Evolutionary conservation across 2,329 filamentous ascomycete species (phyloP), one percentile per base, ranked within the genome.

Genomic region (Ceratocystis ficicola): DNA sequence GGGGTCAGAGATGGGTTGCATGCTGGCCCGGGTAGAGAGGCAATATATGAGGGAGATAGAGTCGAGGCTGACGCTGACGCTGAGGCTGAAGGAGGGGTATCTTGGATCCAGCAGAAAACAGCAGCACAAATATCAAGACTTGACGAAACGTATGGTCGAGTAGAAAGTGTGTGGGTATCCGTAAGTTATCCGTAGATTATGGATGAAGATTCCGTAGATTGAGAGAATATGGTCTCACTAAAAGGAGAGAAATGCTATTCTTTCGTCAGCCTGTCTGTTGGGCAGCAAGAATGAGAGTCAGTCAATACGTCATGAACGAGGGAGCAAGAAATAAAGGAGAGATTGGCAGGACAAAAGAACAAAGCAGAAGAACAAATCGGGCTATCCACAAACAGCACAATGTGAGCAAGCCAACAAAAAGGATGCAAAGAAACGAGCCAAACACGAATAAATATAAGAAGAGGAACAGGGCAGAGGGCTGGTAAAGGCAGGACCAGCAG

Each of bases 1-100:
- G 90, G 80, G 68, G 88, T 85, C 90, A 70, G 85, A 79, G 72
- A 83, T 41, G 22, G 48, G 50, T 32, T 65, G 63, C 66, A 67
- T 67, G 63, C 48, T 67, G 63, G 46, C 46, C 46, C 62, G 17
- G 44, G 20, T 17, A 22, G 32, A 57, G 63, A 65, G 63, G 48
- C 30, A 46, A 20, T 6, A 59, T 28, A 36, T 10, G 28, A n/a
- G 28, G n/a, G 15, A n/a, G 28, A 59, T 36, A n/a, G 55, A 28
- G 25, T 17, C 28, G 46, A 48, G 44, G 30, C 44, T 63, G 46
- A 12, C 17, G 36, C 17, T 41, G 17, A 1, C 2, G 32, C 17
- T 44, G 44, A 41, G n/a, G 36, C 36, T 41, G 32, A 41, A 48
- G 22, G 22, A 48, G 25, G 61, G 25, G 46, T 48, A 48, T 63